Conservation (phyloP, 768 basidiomycete genomes). For the Hypholoma fasciculare region DNA sequence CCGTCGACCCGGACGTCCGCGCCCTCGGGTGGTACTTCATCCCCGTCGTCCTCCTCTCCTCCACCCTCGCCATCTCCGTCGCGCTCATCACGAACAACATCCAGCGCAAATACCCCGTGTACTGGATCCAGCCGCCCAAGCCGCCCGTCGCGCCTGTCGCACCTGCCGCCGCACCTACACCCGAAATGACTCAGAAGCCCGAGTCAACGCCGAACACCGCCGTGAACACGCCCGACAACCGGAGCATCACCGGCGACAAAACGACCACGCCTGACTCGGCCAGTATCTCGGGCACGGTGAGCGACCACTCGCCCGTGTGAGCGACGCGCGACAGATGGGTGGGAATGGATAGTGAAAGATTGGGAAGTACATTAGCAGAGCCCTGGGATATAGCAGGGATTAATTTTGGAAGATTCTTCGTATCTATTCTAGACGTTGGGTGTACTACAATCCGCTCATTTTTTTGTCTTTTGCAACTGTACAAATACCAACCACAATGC, state of each 20-base stretch:
- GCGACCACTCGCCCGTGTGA: too few relatives aligned
- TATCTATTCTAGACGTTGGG: too few relatives aligned
- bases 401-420: too few relatives aligned
- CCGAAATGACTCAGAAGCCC: background rate
- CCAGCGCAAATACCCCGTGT: slow-evolving; percentile 48
- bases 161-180: background rate
- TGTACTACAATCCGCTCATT: too few relatives aligned
- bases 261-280: too few relatives aligned
- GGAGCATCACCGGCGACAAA: background rate
- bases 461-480: too few relatives aligned
- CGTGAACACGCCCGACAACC: background rate
- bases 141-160: background rate
- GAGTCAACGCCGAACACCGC: background rate
- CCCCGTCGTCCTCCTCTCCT: slow-evolving; percentile 50
- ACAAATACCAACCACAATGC: too few relatives aligned
- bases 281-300: too few relatives aligned
- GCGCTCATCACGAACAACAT: slow-evolving; percentile 53
- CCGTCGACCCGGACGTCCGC: slow-evolving; percentile 39
- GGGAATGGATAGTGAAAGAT: too few relatives aligned
- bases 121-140: slow-evolving; percentile 36
- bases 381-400: too few relatives aligned
- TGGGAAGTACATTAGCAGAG: too few relatives aligned
- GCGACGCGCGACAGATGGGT: too few relatives aligned
- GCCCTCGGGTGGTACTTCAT: slow-evolving; percentile 54
- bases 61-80: slow-evolving; percentile 40